Percentiles rank a stretch among this genome's conserved stretches.
Conservation (phyloP, 169 alveolate genomes). For the Eimeria sp. region DNA sequence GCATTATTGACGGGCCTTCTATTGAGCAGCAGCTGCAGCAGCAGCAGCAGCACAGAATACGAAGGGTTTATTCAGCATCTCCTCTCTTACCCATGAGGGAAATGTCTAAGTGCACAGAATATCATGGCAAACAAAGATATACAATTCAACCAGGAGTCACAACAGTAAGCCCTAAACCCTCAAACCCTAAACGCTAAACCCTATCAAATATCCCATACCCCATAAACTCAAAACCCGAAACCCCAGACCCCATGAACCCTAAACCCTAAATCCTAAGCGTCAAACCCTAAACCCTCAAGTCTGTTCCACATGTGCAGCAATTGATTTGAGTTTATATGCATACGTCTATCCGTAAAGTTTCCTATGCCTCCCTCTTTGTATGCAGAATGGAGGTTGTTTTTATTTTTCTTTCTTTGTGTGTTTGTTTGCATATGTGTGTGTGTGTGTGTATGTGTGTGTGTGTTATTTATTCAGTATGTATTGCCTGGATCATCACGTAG, state of each 20-base stretch:
- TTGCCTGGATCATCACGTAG: background rate
- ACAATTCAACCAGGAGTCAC: conserved; percentile 5
- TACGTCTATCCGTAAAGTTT: background rate
- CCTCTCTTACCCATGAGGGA: conserved; percentile 47
- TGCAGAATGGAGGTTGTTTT: background rate
- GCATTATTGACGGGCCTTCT: too few relatives aligned
- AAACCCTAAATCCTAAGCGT: background rate
- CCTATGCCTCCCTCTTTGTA: background rate
- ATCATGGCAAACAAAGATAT: background rate
- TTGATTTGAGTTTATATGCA: too few relatives aligned
- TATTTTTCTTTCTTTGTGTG: background rate
- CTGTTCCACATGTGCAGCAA: too few relatives aligned
- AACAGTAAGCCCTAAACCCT: background rate
- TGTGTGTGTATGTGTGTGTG: background rate
- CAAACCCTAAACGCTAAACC: background rate
- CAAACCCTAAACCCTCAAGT: too few relatives aligned
- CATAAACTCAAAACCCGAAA: background rate
- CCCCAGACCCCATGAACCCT: background rate
- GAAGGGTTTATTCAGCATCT: background rate
- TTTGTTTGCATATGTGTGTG: background rate
- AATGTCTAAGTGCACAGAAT: background rate
- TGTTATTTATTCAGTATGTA: background rate
- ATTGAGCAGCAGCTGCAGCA: too few relatives aligned
- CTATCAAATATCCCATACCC: too few relatives aligned
- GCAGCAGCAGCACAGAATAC: too few relatives aligned